Conservation (phyloP, 2,329 filamentous ascomycete species). For the Trichoderma sp. region DNA sequence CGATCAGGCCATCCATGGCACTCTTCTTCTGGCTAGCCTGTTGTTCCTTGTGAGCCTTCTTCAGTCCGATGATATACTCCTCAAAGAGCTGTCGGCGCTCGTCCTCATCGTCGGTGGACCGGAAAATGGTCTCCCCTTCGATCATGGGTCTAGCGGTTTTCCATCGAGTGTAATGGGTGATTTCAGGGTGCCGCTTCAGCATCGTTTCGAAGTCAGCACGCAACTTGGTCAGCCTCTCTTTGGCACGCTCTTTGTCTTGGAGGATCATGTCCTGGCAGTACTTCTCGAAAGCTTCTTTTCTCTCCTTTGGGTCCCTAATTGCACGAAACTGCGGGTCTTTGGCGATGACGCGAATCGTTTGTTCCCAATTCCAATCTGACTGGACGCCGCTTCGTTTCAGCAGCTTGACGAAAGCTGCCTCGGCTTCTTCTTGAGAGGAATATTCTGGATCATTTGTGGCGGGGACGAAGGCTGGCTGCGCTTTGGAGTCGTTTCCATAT, state of each 20-base stretch:
- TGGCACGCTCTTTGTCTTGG: slow-evolving; percentile 92
- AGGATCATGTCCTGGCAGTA: slow-evolving; percentile 87
- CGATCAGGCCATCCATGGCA: slow-evolving; percentile 81
- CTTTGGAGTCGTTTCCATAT: slow-evolving; percentile 59
- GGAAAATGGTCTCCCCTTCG: slow-evolving; percentile 93
- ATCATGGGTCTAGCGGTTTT: slow-evolving; percentile 93
- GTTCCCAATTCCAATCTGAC: slow-evolving; percentile 90
- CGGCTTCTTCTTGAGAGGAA: slow-evolving; percentile 80
- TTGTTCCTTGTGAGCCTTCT: slow-evolving; percentile 76
- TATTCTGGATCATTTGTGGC: slow-evolving; percentile 77
- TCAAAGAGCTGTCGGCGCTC: slow-evolving; percentile 91
- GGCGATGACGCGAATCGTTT: slow-evolving; percentile 81
- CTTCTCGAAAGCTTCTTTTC: slow-evolving; percentile 90
- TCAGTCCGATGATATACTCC: slow-evolving; percentile 86
- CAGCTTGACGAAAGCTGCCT: slow-evolving; percentile 90
- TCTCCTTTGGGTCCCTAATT: slow-evolving; percentile 88
- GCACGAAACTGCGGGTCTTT: slow-evolving; percentile 92
- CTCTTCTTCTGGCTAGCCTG: slow-evolving; percentile 73
- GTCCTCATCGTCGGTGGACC: slow-evolving; percentile 82
- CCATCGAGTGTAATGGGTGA: slow-evolving; percentile 96
- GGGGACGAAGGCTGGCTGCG: slow-evolving; percentile 64
- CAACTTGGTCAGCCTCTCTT: slow-evolving; percentile 89
- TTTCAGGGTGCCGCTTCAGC: slow-evolving; percentile 94
- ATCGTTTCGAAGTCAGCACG: slow-evolving; percentile 93
- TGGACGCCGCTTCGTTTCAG: slow-evolving; percentile 84